Base-by-base conservation (phyloP, 1,284 basidiomycete species). In the Pterulicium gracile region DNA sequence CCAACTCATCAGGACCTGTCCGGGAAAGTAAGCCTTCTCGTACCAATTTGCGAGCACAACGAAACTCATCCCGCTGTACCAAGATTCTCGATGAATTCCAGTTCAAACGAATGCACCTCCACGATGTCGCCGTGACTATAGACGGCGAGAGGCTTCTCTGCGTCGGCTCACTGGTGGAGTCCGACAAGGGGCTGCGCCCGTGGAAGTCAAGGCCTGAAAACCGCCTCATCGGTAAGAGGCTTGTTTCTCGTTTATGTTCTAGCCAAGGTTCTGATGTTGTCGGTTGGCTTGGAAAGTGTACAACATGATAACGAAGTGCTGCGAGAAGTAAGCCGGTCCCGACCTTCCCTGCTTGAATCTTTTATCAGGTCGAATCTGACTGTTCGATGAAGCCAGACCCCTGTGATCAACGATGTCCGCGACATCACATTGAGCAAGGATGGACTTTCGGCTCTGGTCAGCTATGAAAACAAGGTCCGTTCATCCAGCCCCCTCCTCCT, bases 141-240 rank as follows among this genome's bases (percentile, higher is more conserved):
- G 83, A 88, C 56, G 70, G 72, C 32, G 57, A 64, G 47, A 71
- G 83, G 21, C 67, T 88, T 53, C 64, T 88, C 19, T 82, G 79
- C 21, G 83, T 88, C 23, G 86, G 81, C 1, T 81, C 81, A 1
- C 61, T 87, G 34, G 66, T 81, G 21, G 65, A 71, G 49, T 80
- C 81, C 5, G 68, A 72, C 1, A 68, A 70, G 42, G 80, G 80
- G n/a, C 64, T 83, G 18, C 74, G 78, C 39, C 86, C 86, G 1
- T 84, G 77, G 56, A 83, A 78, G 60, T 83, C 80, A 19, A 67
- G 79, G 49, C 78, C 74, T 3, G 86, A 88, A 61, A 88, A 88
- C 55, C 78, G 82, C 19, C 75, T 88, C 43, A 74, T 86, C 47
- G 78, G 86, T 83, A 55, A 39, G 77, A 59, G 18, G 19, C 10